Conservation (phyloP, 1,284 basidiomycete genomes). For the Pseudozyma sp. region DNA sequence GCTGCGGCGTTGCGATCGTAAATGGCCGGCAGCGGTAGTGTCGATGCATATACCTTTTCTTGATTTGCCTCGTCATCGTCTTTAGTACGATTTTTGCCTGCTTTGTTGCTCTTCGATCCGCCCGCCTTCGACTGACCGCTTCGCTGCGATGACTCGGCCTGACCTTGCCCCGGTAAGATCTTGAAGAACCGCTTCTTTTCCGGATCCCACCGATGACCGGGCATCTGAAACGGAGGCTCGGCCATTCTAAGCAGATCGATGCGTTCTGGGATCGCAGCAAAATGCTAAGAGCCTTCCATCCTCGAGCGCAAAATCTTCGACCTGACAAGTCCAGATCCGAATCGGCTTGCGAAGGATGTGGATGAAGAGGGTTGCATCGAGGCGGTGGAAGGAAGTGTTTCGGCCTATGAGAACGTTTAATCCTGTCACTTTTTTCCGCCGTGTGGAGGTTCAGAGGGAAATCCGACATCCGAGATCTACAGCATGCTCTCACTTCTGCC, state of each 20-base stretch:
- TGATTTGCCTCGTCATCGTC: background rate
- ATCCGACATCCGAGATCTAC: too few relatives aligned
- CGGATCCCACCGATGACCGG: constrained; percentile 46
- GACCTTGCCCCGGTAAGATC: constrained; percentile 18
- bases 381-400: too few relatives aligned
- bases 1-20: background rate
- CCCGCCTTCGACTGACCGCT: background rate
- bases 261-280: background rate
- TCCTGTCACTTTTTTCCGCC: too few relatives aligned
- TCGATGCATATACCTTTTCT: background rate
- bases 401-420: too few relatives aligned
- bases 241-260: constrained; percentile 16
- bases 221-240: constrained; percentile 44
- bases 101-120: background rate
- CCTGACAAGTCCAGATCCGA: too few relatives aligned
- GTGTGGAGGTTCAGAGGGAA: too few relatives aligned
- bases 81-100: background rate
- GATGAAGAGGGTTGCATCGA: too few relatives aligned
- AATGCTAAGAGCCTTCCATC: background rate
- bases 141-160: background rate
- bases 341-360: too few relatives aligned
- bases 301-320: background rate
- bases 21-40: constrained; percentile 17
- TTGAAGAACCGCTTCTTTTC: constrained; percentile 49
- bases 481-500: too few relatives aligned